phyloP scores from a whole-genome alignment of 179 eudicot species.

The Silene noctiflora region DNA sequence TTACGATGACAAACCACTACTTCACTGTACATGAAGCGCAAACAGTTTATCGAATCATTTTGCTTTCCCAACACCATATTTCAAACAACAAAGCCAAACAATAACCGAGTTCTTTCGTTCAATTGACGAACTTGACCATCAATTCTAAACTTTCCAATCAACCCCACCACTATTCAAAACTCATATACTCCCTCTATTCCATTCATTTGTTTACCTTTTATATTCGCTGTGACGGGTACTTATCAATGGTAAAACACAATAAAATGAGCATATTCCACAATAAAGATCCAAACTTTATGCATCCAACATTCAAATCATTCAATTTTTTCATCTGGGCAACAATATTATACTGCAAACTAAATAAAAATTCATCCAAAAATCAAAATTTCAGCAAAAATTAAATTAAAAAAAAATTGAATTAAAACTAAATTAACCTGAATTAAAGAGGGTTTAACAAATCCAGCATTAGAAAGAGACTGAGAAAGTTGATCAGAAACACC shows the following conservation, averaged over 20 bases:
- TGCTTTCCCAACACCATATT: background rate
- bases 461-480: conserved; percentile 49
- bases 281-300: conserved; percentile 1
- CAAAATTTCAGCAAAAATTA: background rate
- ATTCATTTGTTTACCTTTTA: no score
- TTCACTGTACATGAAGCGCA: background rate
- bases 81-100: background rate
- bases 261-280: background rate
- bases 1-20: background rate
- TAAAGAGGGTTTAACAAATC: conserved; percentile 62
- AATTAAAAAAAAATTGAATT: background rate
- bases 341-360: background rate
- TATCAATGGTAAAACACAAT: no score
- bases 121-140: background rate
- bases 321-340: conserved; percentile 5
- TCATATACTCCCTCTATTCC: background rate
- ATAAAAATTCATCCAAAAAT: no score
- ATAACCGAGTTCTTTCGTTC: background rate
- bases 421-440: conserved; percentile 51
- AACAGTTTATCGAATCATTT: background rate
- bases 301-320: background rate
- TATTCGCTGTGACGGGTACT: no score
- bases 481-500: conserved; percentile 64
- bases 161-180: background rate
- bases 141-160: background rate